These are phyloP conservation scores for Vitis riparia DNA, from an alignment of 164 flowering plant genomes.

Conservation along the genomic window DNA sequence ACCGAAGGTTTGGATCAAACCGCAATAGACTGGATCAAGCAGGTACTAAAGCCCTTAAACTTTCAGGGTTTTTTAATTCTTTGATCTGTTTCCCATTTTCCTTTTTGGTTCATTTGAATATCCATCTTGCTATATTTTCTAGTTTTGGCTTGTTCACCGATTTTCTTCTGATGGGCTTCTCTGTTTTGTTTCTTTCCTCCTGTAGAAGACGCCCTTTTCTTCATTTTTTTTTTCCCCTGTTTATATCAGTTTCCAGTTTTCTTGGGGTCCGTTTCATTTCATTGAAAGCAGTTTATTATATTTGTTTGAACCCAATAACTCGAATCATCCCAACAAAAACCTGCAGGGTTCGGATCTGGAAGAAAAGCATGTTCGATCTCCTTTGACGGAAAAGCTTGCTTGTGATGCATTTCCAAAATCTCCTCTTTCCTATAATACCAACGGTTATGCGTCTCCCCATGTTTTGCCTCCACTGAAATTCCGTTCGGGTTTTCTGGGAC, in stretches of 20 bases:
- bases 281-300: background rate
- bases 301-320: background rate
- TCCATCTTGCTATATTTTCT: background rate
- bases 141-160: background rate
- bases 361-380: constrained; percentile 38
- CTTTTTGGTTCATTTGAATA: background rate
- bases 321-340: background rate
- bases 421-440: constrained; percentile 25
- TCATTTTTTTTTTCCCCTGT: background rate
- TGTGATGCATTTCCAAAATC: constrained; percentile 36
- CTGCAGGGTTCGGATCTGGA: constrained; percentile 49
- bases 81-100: background rate
- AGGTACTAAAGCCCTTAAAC: constrained; percentile 35
- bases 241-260: background rate
- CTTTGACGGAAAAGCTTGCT: constrained; percentile 39
- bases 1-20: constrained; percentile 75
- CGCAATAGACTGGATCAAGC: constrained; percentile 74
- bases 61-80: background rate
- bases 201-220: background rate
- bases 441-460: constrained; percentile 31
- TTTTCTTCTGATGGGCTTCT: background rate
- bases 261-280: background rate
- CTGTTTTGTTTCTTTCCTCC: no score
- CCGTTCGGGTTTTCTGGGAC: constrained; percentile 49
- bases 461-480: constrained; percentile 68